Base-by-base conservation (phyloP, 225 moss, liverwort and hornwort genomes). In the Pleurozium schreberi region DNA sequence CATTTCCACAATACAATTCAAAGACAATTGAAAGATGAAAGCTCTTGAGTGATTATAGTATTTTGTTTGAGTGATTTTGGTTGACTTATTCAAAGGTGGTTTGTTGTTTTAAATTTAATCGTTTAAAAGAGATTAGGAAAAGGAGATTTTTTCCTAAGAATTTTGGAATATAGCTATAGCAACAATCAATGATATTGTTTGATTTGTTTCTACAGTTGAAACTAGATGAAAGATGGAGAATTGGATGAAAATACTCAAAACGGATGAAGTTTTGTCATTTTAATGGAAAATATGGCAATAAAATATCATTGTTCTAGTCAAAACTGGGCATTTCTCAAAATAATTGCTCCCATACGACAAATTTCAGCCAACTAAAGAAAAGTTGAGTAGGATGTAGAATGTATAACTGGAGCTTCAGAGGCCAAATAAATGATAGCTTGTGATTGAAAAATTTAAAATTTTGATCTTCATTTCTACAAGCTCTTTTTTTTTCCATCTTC, bases 121-220 rank as follows among this genome's bases (percentile, higher is more conserved):
- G 7, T 57, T 38, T 6, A 6, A 55, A 0, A 52, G 9, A 30
- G 14, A 3, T 6, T 9, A 0, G 0, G 0, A 76, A 0, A 6
- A 15, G 1, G 11, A 30, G 5, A 2, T n/a, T n/a, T 40, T 15
- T 80, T 58, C 7, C 18, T n/a, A 42, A 27, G 18, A 40, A 38
- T 36, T 23, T 38, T 55, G 1, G 5, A 55, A 15, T 55, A 23
- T 9, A 55, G 4, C 6, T 38, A 38, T 10, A 10, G 10, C 25
- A 38, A 6, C 6, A 55, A 23, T 34, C 25, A 38, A 53, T 55
- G 2, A 7, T 20, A 28, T 59, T 42, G 9, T n/a, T n/a, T n/a
- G n/a, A n/a, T 13, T 0, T 11, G 22, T 9, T n/a, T n/a, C n/a
- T n/a, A n/a, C n/a, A 5, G 1, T 36, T 38, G 25, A 23, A 53